Evolutionary conservation across 306 rosid genomes (phyloP), one percentile per base, ranked within the genome.

Genomic region (Betula pendula): DNA sequence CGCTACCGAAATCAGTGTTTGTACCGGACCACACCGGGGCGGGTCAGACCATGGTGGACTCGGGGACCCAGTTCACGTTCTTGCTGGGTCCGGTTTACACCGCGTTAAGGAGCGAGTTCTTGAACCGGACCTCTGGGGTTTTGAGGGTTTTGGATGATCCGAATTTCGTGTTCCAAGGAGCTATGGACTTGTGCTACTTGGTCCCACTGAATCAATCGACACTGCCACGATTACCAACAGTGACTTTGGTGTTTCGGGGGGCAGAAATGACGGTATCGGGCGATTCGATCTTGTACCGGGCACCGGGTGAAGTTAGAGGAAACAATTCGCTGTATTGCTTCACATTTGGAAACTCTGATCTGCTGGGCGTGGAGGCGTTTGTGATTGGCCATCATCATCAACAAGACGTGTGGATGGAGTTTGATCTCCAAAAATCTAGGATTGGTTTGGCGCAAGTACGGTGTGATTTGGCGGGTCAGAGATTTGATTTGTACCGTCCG

Each of bases 331-430:
- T 93, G 19, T 80, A 83, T 24, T 93, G 98, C 81, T 91, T 93
- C 67, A 88, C 98, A 1, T 93, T 91, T 68, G 98, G 98, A 65
- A 93, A 91, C 71, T 91, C 98, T 1, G 98, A 93, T 78, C 71
- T 93, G 1, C 33, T 93, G 8, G 97, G 98, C 0, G 91, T 87
- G 11, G 98, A 93, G 81, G 89, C 93, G 16, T 93, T 71, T 20
- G 85, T 93, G 42, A 91, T 93, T 29, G 98, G 98, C 5, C 97
- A 91, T 68, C 92, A 88, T 68, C 98, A 93, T 67, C 98, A 93
- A 80, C 97, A 91, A 25, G 88, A 91, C 69, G 59, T 91, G 81
- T 91, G 97, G 97, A 72, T 93, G 91, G 98, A 93, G 66, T 93
- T 85, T 77, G 98, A 93, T 80, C 88, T 91, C 4, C 76, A 29